Percentiles rank a stretch among this genome's conserved stretches.
phyloP scores from a whole-genome alignment of 345 rosid genomes.

The Leavenworthia alabamica region DNA sequence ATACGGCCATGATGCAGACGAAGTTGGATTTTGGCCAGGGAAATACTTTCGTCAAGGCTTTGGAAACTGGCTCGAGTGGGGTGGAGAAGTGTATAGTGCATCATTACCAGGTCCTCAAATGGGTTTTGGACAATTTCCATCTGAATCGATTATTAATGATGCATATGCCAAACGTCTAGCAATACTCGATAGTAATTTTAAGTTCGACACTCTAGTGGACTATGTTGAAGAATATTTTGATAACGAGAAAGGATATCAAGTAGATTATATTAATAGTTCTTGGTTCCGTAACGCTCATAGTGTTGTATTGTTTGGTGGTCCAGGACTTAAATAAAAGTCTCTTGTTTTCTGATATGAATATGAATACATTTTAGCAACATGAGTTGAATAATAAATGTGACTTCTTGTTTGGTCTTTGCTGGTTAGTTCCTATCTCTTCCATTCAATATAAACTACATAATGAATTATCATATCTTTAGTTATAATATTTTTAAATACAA shows the following conservation, averaged over 20 bases:
- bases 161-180: slow-evolving; percentile 3
- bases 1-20: background rate
- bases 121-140: slow-evolving; percentile 9
- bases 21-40: slow-evolving; percentile 15
- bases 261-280: no score
- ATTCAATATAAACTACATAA: no score
- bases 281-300: no score
- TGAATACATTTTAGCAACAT: background rate
- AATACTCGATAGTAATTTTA: background rate
- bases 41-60: background rate
- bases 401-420: background rate
- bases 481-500: no score
- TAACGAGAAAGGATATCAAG: no score
- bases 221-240: background rate
- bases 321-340: background rate
- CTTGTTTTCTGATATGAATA: background rate
- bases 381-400: background rate
- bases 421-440: no score
- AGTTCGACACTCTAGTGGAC: background rate
- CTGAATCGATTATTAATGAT: background rate
- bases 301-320: slow-evolving; percentile 8
- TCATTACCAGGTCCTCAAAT: slow-evolving; percentile 8
- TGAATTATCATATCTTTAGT: no score
- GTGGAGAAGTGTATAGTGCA: slow-evolving; percentile 19
- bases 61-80: slow-evolving; percentile 10